A percentile compares a stretch with the other conserved stretches of the same genome.
These are phyloP conservation scores for Penicillium sp. DNA, from an alignment of 2,329 filamentous ascomycete species.

Conservation along the genomic window DNA sequence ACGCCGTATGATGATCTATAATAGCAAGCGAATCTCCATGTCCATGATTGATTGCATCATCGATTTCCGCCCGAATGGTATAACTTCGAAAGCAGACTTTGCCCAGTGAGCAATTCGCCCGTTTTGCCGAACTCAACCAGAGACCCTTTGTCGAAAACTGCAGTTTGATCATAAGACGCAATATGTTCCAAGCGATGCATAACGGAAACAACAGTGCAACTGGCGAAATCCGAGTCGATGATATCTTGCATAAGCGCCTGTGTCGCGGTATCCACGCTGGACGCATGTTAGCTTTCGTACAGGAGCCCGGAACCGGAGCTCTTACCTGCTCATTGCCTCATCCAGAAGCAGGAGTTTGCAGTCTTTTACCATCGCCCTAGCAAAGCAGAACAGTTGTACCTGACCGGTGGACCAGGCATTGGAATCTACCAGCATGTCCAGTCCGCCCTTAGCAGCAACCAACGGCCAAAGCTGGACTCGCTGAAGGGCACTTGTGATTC, in stretches of 20 bases:
- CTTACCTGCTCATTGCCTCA: constrained; percentile 22
- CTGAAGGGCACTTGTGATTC: not conserved
- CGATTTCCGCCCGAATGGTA: too few species aligned
- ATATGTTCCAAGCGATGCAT: constrained; percentile 49
- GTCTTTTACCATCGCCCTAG: constrained; percentile 49
- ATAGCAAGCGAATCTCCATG: too few species aligned
- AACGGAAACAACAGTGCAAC: constrained; percentile 56
- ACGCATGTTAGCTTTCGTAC: not conserved
- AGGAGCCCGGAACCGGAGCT: not conserved
- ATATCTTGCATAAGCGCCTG: constrained; percentile 54
- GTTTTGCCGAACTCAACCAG: too few species aligned
- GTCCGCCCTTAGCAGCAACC: not conserved
- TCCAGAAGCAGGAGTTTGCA: constrained; percentile 22
- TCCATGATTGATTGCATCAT: too few species aligned
- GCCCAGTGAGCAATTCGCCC: too few species aligned
- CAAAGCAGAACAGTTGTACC: constrained; percentile 58
- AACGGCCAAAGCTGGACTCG: not conserved
- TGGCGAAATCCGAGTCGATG: constrained; percentile 48
- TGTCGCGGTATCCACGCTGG: constrained; percentile 53
- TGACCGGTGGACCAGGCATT: constrained; percentile 46
- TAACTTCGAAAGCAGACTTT: too few species aligned
- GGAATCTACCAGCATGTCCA: not conserved
- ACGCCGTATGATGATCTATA: too few species aligned
- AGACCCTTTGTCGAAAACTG: constrained; percentile 23
- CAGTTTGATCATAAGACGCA: constrained; percentile 23